Evolutionary conservation across 2,329 filamentous ascomycete species (phyloP).

Genomic region (Colletotrichum salicis): DNA sequence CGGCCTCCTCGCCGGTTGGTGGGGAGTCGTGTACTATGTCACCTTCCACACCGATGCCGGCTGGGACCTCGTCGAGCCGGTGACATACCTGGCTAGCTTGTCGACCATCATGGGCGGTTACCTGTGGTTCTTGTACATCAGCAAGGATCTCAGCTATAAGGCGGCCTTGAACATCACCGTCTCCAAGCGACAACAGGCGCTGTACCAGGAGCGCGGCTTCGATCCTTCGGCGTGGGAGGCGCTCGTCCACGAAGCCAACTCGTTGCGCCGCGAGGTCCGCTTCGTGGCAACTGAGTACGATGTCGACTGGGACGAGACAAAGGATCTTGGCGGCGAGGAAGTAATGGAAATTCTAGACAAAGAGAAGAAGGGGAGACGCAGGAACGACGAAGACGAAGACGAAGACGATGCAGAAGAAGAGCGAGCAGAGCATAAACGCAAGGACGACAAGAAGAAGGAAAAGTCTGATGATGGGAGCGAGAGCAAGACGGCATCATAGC

Average conservation of each 20-base stretch:
- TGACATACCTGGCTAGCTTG: conserved; percentile 90
- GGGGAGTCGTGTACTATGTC: conserved; percentile 81
- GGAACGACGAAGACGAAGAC: conserved; percentile 49
- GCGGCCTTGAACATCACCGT: conserved; percentile 90
- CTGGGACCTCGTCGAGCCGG: conserved; percentile 91
- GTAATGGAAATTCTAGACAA: conserved; percentile 67
- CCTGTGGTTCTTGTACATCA: conserved; percentile 93
- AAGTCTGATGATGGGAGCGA: conserved; percentile 38
- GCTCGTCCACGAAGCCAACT: conserved; percentile 82
- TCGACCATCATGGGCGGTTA: conserved; percentile 89
- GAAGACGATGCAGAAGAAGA: conserved; percentile 52
- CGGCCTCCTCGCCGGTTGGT: conserved; percentile 78
- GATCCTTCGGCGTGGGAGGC: conserved; percentile 81
- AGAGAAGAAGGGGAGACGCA: conserved; percentile 55
- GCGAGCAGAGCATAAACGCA: conserved; percentile 47
- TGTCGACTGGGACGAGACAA: conserved; percentile 85
- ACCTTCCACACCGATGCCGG: conserved; percentile 80
- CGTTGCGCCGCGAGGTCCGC: conserved; percentile 81
- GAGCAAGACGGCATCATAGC: conserved; percentile 16
- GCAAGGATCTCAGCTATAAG: conserved; percentile 87
- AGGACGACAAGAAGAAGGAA: conserved; percentile 42
- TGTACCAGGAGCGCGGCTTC: conserved; percentile 82
- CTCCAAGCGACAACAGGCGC: conserved; percentile 76
- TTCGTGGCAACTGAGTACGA: conserved; percentile 87
- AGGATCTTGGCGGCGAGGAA: conserved; percentile 77